Evolutionary conservation across 176 grass and related monocot species (phyloP).

Genomic region (Rhynchospora tenuis): DNA sequence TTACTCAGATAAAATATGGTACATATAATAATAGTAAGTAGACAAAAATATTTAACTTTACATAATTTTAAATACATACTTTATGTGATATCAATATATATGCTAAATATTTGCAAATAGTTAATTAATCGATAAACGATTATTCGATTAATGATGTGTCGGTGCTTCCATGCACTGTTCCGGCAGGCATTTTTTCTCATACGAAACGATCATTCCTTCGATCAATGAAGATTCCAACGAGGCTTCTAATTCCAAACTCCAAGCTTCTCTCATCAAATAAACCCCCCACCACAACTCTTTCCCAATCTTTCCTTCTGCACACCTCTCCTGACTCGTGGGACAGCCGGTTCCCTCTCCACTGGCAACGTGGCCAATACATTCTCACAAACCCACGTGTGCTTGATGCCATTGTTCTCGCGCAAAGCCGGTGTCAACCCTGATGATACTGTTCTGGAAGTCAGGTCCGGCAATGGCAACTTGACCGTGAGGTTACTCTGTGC

Average conservation of each 20-base stretch:
- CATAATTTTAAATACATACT: too few species aligned
- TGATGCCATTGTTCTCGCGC: constrained; percentile 53
- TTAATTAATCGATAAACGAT: too few species aligned
- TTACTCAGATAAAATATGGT: too few species aligned
- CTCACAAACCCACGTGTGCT: constrained; percentile 71
- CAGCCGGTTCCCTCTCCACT: constrained; percentile 59
- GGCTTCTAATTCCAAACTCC: not conserved
- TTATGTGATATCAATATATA: too few species aligned
- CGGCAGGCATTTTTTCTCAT: too few species aligned
- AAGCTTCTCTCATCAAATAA: not conserved
- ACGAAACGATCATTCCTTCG: too few species aligned
- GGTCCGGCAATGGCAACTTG: constrained; percentile 71
- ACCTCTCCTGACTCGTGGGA: constrained; percentile 34
- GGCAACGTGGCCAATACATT: constrained; percentile 69
- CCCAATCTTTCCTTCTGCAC: not conserved
- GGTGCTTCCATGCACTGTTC: too few species aligned
- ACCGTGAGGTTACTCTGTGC: constrained; percentile 62
- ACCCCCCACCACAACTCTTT: not conserved
- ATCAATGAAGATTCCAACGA: not conserved
- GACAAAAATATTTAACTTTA: too few species aligned
- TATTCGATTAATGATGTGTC: too few species aligned
- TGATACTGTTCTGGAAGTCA: constrained; percentile 78
- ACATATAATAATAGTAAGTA: too few species aligned
- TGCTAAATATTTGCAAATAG: too few species aligned
- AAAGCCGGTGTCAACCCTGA: constrained; percentile 33